phyloP scores from a whole-genome alignment of 1,284 basidiomycete species.

The Ustilago xerochloae region DNA sequence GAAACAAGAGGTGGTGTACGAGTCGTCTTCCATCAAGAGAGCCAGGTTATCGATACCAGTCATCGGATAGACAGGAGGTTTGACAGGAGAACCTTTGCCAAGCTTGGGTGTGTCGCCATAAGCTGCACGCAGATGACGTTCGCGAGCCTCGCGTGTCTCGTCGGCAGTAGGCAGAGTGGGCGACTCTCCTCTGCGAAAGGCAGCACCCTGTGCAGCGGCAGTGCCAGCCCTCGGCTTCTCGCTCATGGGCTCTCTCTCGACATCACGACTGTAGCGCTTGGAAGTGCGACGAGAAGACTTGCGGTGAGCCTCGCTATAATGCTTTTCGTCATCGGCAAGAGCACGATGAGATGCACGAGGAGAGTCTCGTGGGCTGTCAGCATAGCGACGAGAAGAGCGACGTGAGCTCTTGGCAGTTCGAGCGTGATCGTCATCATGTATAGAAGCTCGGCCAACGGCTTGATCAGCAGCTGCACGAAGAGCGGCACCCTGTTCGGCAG shows the following conservation, averaged over 20 bases:
- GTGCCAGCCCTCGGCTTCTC: conserved; percentile 18
- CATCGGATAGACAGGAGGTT: conserved; percentile 55
- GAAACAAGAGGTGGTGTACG: conserved; percentile 65
- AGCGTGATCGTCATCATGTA: background rate
- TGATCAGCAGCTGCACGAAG: conserved; percentile 45
- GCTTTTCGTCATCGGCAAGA: conserved; percentile 11
- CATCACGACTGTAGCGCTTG: conserved; percentile 4
- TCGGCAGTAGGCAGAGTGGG: conserved; percentile 18
- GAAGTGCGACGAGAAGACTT: conserved; percentile 21
- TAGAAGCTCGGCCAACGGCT: conserved; percentile 9
- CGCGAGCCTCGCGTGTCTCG: conserved; percentile 27
- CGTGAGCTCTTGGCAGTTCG: conserved; percentile 15
- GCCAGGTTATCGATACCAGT: conserved; percentile 67
- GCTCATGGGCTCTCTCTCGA: background rate
- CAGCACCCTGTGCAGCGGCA: conserved; percentile 48
- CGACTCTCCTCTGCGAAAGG: conserved; percentile 28
- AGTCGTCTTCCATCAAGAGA: conserved; percentile 64
- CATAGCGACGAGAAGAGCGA: conserved; percentile 28
- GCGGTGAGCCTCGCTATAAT: conserved; percentile 1
- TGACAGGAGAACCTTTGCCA: conserved; percentile 45
- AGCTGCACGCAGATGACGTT: conserved; percentile 39
- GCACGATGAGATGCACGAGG: conserved; percentile 14
- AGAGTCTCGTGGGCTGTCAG: conserved; percentile 9
- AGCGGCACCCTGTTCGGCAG: conserved; percentile 51
- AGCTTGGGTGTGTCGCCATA: conserved; percentile 40